Base-by-base conservation (phyloP, 768 basidiomycete genomes). In the Kwoniella botswanensis region DNA sequence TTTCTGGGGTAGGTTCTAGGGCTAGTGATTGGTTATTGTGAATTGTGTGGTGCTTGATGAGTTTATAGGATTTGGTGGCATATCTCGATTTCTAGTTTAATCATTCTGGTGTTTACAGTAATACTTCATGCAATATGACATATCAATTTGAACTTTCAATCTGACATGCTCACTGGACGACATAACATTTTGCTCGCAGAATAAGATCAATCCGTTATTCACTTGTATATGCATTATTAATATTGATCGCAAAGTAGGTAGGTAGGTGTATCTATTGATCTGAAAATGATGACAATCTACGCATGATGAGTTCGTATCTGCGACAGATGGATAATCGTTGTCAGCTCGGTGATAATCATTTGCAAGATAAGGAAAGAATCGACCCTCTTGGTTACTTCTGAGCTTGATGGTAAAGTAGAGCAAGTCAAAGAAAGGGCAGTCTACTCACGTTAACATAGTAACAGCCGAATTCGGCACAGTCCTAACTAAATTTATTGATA, bases 381-480 rank as follows among this genome's bases (percentile, higher is more conserved):
- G n/a, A n/a, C n/a, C n/a, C n/a, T n/a, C n/a, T n/a, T n/a, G n/a
- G n/a, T n/a, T n/a, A n/a, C n/a, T n/a, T n/a, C n/a, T n/a, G n/a
- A n/a, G n/a, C n/a, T n/a, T n/a, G n/a, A n/a, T n/a, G n/a, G n/a
- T n/a, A n/a, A n/a, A n/a, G n/a, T n/a, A n/a, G n/a, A n/a, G n/a
- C n/a, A n/a, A n/a, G n/a, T n/a, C n/a, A n/a, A n/a, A n/a, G n/a
- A n/a, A n/a, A n/a, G n/a, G n/a, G n/a, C n/a, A n/a, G n/a, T n/a
- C n/a, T n/a, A 87, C 87, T 82, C 86, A 95, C 91, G 93, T 93
- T 81, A 98, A 84, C 88, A 99, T 91, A 50, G 97, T 99, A 73
- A 98, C 92, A 3, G 94, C 94, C 76, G 92, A 93, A 82, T 94
- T 94, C 17, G 97, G 97, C 73, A 98, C 96, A 9, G 97, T 99